A percentile compares a stretch with the other conserved stretches of the same genome.
Conservation (phyloP, 140 eudicot species). For the Erigeron philadelphicus region DNA sequence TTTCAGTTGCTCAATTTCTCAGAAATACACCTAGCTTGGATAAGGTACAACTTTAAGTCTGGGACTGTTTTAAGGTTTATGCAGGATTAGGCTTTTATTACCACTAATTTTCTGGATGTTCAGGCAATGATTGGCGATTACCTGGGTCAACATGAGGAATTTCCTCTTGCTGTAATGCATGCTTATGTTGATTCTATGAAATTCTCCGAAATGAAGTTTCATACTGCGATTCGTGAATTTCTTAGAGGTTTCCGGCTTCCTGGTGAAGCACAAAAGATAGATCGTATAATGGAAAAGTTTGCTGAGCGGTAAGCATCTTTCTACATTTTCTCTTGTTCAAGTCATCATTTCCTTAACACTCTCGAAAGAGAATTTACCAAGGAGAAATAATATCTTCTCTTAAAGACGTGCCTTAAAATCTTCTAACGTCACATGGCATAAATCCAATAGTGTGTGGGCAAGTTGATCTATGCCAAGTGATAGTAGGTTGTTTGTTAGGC, state of each 20-base stretch:
- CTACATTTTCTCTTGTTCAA: constrained; percentile 13
- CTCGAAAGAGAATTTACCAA: not conserved
- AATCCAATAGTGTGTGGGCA: no score
- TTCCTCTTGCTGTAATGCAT: constrained; percentile 97
- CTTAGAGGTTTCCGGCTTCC: constrained; percentile 97
- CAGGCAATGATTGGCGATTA: constrained; percentile 97
- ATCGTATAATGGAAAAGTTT: constrained; percentile 96
- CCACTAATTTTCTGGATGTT: constrained; percentile 15
- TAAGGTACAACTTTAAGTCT: constrained; percentile 44
- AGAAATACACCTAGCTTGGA: constrained; percentile 75
- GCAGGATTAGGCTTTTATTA: constrained; percentile 14
- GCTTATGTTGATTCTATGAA: constrained; percentile 95
- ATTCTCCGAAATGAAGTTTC: constrained; percentile 83
- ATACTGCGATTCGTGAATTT: constrained; percentile 81
- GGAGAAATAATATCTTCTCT: no score
- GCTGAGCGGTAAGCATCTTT: constrained; percentile 81
- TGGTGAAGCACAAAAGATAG: constrained; percentile 98
- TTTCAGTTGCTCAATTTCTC: constrained; percentile 90
- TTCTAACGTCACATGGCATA: no score
- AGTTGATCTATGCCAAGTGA: no score
- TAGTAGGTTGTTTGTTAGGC: no score
- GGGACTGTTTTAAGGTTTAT: not conserved
- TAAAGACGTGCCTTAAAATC: no score
- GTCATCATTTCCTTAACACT: not conserved
- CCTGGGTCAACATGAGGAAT: constrained; percentile 98